Conservation (phyloP, 108 stramenopile genomes). For the Skeletonema potamos region DNA sequence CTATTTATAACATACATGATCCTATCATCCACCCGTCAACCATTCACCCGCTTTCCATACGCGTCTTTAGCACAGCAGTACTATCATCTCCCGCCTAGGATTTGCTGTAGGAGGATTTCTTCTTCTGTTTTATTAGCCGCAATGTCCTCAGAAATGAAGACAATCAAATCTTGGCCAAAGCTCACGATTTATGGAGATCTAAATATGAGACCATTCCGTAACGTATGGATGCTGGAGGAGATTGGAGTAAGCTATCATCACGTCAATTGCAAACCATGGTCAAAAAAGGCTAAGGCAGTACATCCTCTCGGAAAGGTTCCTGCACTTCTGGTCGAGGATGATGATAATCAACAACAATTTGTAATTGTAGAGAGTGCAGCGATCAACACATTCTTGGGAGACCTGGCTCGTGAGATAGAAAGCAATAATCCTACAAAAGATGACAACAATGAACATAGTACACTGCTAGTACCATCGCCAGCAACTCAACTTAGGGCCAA, state of each 20-base stretch:
- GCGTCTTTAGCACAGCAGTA: neutral
- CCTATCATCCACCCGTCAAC: no score
- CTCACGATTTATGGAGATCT: slow-evolving; percentile 60
- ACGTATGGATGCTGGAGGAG: slow-evolving; percentile 88
- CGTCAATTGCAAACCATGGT: slow-evolving; percentile 43
- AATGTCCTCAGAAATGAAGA: neutral
- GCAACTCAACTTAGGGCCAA: slow-evolving; percentile 57
- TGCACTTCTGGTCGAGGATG: slow-evolving; percentile 47
- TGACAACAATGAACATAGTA: neutral
- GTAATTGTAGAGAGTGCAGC: slow-evolving; percentile 68
- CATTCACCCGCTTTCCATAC: no score
- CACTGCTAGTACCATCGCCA: slow-evolving; percentile 58
- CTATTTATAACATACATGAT: no score
- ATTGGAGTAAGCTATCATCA: slow-evolving; percentile 48
- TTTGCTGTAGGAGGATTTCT: neutral
- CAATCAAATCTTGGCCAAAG: slow-evolving; percentile 14
- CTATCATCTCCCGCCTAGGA: neutral
- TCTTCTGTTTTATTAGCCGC: neutral
- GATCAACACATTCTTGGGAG: slow-evolving; percentile 79
- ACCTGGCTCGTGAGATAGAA: slow-evolving; percentile 40
- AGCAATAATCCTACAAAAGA: neutral
- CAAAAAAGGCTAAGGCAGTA: slow-evolving; percentile 29
- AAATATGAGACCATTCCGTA: slow-evolving; percentile 68
- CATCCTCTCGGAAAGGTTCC: slow-evolving; percentile 81
- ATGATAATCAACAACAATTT: slow-evolving; percentile 19